These are phyloP conservation scores for Elaeis guineensis DNA, from an alignment of 176 grass and related monocot species.

Conservation along the genomic window DNA sequence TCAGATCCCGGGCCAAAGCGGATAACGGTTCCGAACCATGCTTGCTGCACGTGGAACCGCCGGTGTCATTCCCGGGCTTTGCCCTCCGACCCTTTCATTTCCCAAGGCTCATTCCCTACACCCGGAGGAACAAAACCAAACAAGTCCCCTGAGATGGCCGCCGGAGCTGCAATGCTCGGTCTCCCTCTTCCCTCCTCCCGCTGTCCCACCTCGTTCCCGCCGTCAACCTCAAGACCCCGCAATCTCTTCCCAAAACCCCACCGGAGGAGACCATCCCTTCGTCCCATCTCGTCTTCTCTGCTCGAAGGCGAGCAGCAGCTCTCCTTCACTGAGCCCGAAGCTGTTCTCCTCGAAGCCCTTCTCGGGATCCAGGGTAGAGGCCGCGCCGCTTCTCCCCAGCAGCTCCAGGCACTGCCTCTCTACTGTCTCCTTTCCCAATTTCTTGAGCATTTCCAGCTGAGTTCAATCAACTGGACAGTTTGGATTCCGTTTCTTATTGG, in stretches of 20 bases:
- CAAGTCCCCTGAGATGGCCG: background rate
- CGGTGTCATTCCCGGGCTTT: too few species aligned
- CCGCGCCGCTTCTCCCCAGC: conserved; percentile 47
- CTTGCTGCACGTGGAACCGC: too few species aligned
- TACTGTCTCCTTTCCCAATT: background rate
- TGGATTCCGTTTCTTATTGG: background rate
- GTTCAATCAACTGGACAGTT: background rate
- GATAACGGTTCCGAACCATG: too few species aligned
- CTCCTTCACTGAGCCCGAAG: conserved; percentile 45
- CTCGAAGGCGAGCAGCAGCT: conserved; percentile 1
- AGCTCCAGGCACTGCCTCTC: conserved; percentile 47
- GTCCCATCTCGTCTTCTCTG: conserved; percentile 11
- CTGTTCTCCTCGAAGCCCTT: conserved; percentile 58
- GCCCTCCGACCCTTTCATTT: too few species aligned
- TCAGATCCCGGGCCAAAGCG: too few species aligned
- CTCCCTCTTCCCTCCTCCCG: background rate
- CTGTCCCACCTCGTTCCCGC: background rate
- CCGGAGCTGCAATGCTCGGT: background rate
- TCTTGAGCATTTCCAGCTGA: background rate
- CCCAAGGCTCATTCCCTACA: too few species aligned
- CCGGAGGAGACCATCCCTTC: background rate
- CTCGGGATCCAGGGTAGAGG: conserved; percentile 75
- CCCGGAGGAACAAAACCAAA: too few species aligned
- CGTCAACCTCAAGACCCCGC: too few species aligned
- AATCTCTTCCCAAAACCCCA: background rate